Conservation (phyloP, 495 filamentous ascomycete species). For the Glarea lozoyensis region DNA sequence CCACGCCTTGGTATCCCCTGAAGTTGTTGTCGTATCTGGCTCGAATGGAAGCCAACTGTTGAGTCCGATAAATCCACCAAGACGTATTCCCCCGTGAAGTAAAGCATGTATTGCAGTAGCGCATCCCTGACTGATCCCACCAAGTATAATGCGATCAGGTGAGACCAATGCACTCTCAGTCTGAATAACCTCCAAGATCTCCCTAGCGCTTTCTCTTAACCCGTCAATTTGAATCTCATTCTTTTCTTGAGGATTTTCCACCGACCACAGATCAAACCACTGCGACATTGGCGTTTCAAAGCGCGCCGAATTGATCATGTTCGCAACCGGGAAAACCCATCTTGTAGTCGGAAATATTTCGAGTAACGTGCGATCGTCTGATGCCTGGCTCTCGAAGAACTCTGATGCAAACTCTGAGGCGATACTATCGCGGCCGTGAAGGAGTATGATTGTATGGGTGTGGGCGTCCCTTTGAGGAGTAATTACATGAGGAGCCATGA, state of each 20-base stretch:
- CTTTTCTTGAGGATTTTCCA: conserved; percentile 14
- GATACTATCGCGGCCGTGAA: conserved; percentile 51
- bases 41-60: conserved; percentile 47
- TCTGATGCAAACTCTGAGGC: conserved; percentile 41
- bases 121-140: conserved; percentile 46
- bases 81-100: conserved; percentile 21
- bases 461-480: conserved; percentile 22
- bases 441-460: conserved; percentile 51
- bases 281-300: conserved; percentile 31
- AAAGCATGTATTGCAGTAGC: conserved; percentile 37
- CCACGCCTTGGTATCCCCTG: background rate
- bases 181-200: conserved; percentile 27
- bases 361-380: conserved; percentile 20
- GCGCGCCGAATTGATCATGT: conserved; percentile 28
- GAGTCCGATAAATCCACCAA: conserved; percentile 44
- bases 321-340: conserved; percentile 44
- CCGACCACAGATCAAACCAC: conserved; percentile 43
- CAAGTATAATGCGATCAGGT: conserved; percentile 32
- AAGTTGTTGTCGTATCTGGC: conserved; percentile 2
- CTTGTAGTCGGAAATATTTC: conserved; percentile 27
- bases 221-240: conserved; percentile 34
- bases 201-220: conserved; percentile 28
- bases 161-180: conserved; percentile 26
- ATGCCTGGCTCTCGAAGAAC: conserved; percentile 28
- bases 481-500: conserved; percentile 13